Conservation (phyloP, 306 rosid species). For the Prosopis cineraria region DNA sequence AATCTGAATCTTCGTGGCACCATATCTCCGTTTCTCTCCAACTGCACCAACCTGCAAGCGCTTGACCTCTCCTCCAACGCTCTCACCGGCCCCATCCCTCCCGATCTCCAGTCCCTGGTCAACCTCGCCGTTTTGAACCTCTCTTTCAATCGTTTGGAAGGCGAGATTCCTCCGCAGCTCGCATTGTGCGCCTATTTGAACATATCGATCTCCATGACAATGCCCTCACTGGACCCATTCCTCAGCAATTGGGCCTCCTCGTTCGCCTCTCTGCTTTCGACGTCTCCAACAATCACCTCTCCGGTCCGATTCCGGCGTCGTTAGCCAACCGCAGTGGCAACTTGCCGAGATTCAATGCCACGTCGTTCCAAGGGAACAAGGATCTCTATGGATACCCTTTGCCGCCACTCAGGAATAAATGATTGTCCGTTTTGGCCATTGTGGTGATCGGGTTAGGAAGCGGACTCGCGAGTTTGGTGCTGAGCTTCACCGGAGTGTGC, state of each 20-base stretch:
- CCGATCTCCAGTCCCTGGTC: constrained; percentile 73
- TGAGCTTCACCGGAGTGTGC: constrained; percentile 91
- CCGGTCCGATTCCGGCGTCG: constrained; percentile 79
- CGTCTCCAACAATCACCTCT: constrained; percentile 72
- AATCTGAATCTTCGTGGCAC: constrained; percentile 69
- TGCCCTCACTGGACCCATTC: constrained; percentile 71
- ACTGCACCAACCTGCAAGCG: constrained; percentile 91
- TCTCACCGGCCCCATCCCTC: constrained; percentile 77
- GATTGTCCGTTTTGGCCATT: constrained; percentile 81
- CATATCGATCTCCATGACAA: constrained; percentile 89
- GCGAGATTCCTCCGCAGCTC: constrained; percentile 82
- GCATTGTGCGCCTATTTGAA: constrained; percentile 91
- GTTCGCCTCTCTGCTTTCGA: constrained; percentile 82
- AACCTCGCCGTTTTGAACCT: constrained; percentile 90
- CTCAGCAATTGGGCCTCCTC: constrained; percentile 83
- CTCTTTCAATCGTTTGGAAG: constrained; percentile 67
- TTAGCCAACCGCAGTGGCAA: constrained; percentile 67
- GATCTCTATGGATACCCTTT: constrained; percentile 93
- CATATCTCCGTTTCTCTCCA: constrained; percentile 79
- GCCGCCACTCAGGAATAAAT: constrained; percentile 59
- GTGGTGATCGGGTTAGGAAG: constrained; percentile 97
- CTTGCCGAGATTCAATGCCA: constrained; percentile 73
- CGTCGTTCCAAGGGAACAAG: constrained; percentile 74
- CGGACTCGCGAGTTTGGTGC: constrained; percentile 80
- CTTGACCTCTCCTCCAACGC: constrained; percentile 87